Base-by-base conservation (phyloP, 2,329 filamentous ascomycete genomes). In the Neocatenulostroma microsporum region DNA sequence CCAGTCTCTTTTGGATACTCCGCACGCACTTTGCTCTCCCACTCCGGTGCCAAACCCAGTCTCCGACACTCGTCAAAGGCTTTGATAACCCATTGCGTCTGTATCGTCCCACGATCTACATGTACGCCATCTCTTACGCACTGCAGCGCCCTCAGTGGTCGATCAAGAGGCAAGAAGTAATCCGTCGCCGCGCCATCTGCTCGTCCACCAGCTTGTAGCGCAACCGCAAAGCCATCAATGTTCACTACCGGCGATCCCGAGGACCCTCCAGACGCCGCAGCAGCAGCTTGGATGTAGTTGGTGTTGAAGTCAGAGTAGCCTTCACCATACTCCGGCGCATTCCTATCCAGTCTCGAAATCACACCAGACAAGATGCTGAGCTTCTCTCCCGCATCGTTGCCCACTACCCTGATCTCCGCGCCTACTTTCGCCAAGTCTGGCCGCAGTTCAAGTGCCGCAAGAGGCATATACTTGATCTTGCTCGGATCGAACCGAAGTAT, bases 231-330 rank as follows among this genome's bases (percentile, higher is more conserved):
- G 9, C 91, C 91, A 61, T 94, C 85, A 42, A 94, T 83, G 62
- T 95, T 94, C 44, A 98, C 88, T 1, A 98, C 91, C 0, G 91
- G 91, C 78, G 84, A 94, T 45, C 91, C 91, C n/a, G 91, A 98
- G 67, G 86, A 94, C 49, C 91, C 91, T 49, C 91, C 91, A 60
- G 88, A 96, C 3, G 91, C 93, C 4, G 91, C 89, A 3, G 91
- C 93, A 11, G 93, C 94, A 46, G 93, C 91, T 66, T 98, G 91
- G 53, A 96, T 96, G 69, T 98, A 98, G 60, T 94, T 82, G 32
- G 78, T 82, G 57, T 82, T 98, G 75, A 98, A 98, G 60, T 98
- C 91, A 62, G 88, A 91, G 62, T 98, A 98, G 19, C 91, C 91
- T 46, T 96, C 91, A 38, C 89, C 89, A 52, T 98, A 96, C 56